Conservation (phyloP, 140 eudicot genomes). For the Ambrosia hybrid region DNA sequence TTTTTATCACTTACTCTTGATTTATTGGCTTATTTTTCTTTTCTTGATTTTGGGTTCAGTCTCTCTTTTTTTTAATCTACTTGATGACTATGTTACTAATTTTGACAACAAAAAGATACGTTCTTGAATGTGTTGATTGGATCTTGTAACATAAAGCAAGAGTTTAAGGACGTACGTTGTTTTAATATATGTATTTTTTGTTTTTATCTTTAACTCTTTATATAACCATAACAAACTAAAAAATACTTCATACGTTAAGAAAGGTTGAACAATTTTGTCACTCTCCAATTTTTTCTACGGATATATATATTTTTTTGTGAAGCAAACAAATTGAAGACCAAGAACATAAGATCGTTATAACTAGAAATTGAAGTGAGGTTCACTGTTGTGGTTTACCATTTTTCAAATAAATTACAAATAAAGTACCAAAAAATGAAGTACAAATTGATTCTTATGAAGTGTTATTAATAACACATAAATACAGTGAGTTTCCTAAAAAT, state of each 20-base stretch:
- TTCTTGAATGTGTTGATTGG: conserved; percentile 4
- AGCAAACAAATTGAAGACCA: background rate
- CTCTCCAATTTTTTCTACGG: background rate
- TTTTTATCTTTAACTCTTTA: too few relatives aligned
- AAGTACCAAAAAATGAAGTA: background rate
- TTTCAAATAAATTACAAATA: background rate
- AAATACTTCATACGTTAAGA: too few relatives aligned
- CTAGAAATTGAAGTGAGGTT: background rate
- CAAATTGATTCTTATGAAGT: too few relatives aligned
- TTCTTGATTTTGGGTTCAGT: background rate
- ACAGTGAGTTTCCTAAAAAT: background rate
- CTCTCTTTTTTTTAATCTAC: background rate
- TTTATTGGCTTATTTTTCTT: background rate
- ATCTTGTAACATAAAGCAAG: background rate
- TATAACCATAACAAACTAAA: too few relatives aligned
- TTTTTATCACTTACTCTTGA: conserved; percentile 22
- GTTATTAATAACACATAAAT: background rate
- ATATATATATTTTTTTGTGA: too few relatives aligned
- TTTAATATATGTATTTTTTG: too few relatives aligned
- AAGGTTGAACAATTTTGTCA: background rate
- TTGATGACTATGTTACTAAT: background rate
- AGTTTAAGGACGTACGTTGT: too few relatives aligned
- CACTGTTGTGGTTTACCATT: background rate
- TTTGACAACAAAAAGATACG: background rate
- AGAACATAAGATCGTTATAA: too few relatives aligned